Base-by-base conservation (phyloP, 768 basidiomycete species). In the Termitomyces sp. region DNA sequence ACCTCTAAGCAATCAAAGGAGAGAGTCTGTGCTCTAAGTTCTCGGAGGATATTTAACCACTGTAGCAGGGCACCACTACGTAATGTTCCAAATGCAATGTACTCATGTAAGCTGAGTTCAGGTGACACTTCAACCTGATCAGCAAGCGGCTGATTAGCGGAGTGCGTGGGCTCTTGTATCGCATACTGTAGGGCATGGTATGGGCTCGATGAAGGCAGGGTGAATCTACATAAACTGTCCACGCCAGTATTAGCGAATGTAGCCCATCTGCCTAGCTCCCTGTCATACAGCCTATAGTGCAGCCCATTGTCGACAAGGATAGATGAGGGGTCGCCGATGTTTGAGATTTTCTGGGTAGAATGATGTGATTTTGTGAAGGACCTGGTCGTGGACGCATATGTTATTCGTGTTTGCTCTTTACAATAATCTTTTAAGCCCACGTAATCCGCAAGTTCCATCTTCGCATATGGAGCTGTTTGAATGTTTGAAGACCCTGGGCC, bases 91-190 rank as follows among this genome's bases (percentile, higher is more conserved):
- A 47, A 47, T 5, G 6, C 19, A 34, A 47, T 47, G 19, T 45
- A 17, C 45, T 45, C 28, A 19, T 47, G 30, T 47, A 34, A 15
- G 45, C 45, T 19, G 30, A 47, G 30, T 32, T 21, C 19, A 32
- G 45, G 12, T 1, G 45, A n/a, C 19, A 47, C 21, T 7, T 47
- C 19, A 21, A n/a, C 45, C 45, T 47, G 45, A 15, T 47, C 30
- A 12, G 45, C 45, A 45, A 83, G 59, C 37, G 77, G 60, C 17
- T 65, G 59, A 49, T 83, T 83, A 0, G 77, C 67, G 0, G 72
- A 71, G 48, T 78, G 76, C 21, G 58, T 64, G 8, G 73, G 74
- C 1, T 50, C 43, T 22, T 57, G 40, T 6, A 78, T 57, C 19
- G 74, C 71, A 56, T 64, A 68, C 51, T 75, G 70, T 11, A 81